These are phyloP conservation scores for Termitomyces sp. DNA, from an alignment of 768 basidiomycete genomes.

Conservation along the genomic window DNA sequence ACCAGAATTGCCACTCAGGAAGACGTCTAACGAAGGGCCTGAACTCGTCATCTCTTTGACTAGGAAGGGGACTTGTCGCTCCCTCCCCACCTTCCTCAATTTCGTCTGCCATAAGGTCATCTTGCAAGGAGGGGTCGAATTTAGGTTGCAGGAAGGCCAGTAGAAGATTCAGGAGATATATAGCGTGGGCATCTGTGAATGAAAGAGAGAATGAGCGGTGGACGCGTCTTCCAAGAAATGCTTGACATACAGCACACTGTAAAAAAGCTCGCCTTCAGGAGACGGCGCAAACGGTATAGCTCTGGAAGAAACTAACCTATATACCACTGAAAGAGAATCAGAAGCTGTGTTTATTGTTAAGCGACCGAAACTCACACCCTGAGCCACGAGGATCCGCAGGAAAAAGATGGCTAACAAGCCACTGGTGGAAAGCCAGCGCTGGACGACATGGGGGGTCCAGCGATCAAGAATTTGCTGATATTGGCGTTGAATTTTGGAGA, in stretches of 20 bases:
- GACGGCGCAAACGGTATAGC: not conserved
- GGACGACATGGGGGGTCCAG: slow-evolving; percentile 83
- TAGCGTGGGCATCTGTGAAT: slow-evolving; percentile 76
- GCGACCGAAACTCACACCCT: slow-evolving; percentile 64
- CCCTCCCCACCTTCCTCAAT: slow-evolving; percentile 84
- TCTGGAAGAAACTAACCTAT: slow-evolving; percentile 57
- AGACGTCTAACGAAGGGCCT: slow-evolving; percentile 92
- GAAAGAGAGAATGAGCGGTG: slow-evolving; percentile 7
- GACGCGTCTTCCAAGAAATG: not conserved
- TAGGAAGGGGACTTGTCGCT: slow-evolving; percentile 52
- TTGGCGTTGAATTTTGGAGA: slow-evolving; percentile 57
- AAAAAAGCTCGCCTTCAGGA: slow-evolving; percentile 1
- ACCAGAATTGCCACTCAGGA: slow-evolving; percentile 98
- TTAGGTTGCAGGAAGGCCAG: slow-evolving; percentile 97
- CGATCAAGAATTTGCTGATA: slow-evolving; percentile 91
- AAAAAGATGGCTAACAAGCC: slow-evolving; percentile 72
- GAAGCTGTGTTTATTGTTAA: not conserved
- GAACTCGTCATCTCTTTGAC: slow-evolving; percentile 86
- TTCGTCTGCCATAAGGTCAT: slow-evolving; percentile 90
- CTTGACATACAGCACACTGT: slow-evolving; percentile 64
- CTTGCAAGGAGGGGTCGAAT: slow-evolving; percentile 94
- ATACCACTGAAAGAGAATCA: slow-evolving; percentile 63
- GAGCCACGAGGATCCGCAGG: slow-evolving; percentile 78
- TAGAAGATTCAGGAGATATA: slow-evolving; percentile 93
- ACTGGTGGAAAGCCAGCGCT: slow-evolving; percentile 81